Base-by-base conservation (phyloP, 2,329 filamentous ascomycete species). In the Elsinoe necatrix region DNA sequence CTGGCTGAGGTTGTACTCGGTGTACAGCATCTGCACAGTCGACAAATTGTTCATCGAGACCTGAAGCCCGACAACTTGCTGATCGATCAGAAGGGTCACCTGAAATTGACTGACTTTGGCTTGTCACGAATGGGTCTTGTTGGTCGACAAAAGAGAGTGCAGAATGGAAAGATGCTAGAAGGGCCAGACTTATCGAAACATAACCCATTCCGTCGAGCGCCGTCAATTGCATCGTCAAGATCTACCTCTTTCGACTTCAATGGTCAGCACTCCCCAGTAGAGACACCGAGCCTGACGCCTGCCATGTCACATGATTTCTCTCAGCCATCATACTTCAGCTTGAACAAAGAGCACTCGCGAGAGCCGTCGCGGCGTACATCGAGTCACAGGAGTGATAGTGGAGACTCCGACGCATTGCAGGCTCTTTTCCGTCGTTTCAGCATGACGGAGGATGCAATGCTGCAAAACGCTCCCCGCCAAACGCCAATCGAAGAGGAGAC, bases 81-180 rank as follows among this genome's bases (percentile, higher is more conserved):
- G 54, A 98, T 98, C 64, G 95, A 98, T 67, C 89, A 95, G 65
- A 95, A 90, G 66, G 93, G 93, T 1, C 93, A 98, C 72, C 75
- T 98, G 57, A 98, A 98, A 72, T 77, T 98, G 64, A 98, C 95
- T 1, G 93, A 98, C 70, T 98, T 98, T 74, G 93, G 93, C 59
- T 77, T 98, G 23, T 98, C 93, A 11, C 85, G 93, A 25, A 97
- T 98, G 92, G 95, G 93, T 68, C 77, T 98, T 61, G 87, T 98
- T 60, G 93, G 93, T 59, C 87, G 93, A 65, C 93, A 98, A 72
- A 97, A 98, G 75, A 84, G 93, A 65, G 89, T 92, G 20, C 77
- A 96, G 48, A 93, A 86, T 67, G 84, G 80, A 74, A 81, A 83
- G 80, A 67, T 83, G 25, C 83, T 84, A 29, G 92, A 98, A 61